Evolutionary conservation across 2,329 filamentous ascomycete genomes (phyloP).

Genomic region (Xylariaceae sp.): DNA sequence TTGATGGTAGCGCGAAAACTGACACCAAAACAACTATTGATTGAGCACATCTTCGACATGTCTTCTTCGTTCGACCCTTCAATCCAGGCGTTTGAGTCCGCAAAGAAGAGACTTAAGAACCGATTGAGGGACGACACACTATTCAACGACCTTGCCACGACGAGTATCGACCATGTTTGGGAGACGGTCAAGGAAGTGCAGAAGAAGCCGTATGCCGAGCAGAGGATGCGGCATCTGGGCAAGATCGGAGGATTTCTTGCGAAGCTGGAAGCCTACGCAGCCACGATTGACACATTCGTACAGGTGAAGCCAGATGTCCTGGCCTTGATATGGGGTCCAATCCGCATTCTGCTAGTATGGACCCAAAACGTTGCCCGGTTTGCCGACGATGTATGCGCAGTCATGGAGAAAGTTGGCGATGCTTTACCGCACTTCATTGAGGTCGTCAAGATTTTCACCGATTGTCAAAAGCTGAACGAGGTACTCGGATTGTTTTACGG

Average conservation of each 20-base stretch:
- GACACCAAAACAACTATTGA: not conserved
- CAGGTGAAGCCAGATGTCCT: not conserved
- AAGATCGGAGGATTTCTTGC: not conserved
- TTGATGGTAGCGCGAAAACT: not conserved
- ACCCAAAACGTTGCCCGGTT: not conserved
- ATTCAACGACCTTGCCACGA: not conserved
- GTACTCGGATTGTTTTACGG: not conserved
- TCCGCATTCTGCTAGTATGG: not conserved
- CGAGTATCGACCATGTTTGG: not conserved
- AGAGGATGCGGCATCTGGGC: not conserved
- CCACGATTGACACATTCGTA: not conserved
- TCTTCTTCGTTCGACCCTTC: not conserved
- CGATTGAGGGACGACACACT: not conserved
- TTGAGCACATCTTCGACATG: not conserved
- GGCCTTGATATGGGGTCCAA: constrained; percentile 6
- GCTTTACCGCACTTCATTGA: constrained; percentile 3
- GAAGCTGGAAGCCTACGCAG: not conserved
- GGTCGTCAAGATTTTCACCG: not conserved
- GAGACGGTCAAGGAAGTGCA: not conserved
- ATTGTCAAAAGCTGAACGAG: not conserved
- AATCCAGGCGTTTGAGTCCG: not conserved
- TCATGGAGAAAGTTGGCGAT: not conserved
- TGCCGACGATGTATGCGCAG: not conserved
- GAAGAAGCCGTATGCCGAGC: not conserved
- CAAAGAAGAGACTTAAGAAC: not conserved